Conservation (phyloP, 2,329 filamentous ascomycete species). For the Elsinoe necatrix region DNA sequence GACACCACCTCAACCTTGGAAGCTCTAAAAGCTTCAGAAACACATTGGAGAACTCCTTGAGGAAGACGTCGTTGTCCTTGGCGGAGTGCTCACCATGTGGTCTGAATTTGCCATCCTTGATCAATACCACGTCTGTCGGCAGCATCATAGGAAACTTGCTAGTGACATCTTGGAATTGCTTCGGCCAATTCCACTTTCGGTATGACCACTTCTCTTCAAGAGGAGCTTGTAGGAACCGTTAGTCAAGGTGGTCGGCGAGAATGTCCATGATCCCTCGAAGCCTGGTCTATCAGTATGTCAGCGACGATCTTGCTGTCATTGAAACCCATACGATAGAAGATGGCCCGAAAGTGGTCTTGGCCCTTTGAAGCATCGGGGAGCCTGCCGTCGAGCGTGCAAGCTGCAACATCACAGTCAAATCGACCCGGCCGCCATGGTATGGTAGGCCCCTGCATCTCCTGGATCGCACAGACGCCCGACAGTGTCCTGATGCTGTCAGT, state of each 20-base stretch:
- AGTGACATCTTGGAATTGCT: slow-evolving; percentile 81
- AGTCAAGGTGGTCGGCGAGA: slow-evolving; percentile 81
- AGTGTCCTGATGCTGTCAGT: slow-evolving; percentile 49
- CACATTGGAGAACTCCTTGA: slow-evolving; percentile 80
- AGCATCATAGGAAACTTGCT: slow-evolving; percentile 95
- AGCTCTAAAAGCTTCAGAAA: slow-evolving; percentile 83
- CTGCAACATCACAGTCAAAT: slow-evolving; percentile 64
- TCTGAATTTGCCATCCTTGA: slow-evolving; percentile 82
- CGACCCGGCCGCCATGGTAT: slow-evolving; percentile 88
- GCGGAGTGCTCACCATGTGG: slow-evolving; percentile 77
- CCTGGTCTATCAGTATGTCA: slow-evolving; percentile 85
- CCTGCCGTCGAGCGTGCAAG: slow-evolving; percentile 90
- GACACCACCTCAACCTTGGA: too few relatives aligned
- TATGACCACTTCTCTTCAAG: slow-evolving; percentile 86
- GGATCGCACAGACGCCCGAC: slow-evolving; percentile 72
- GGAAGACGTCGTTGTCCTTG: slow-evolving; percentile 83
- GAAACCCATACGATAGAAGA: slow-evolving; percentile 97
- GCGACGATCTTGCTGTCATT: slow-evolving; percentile 92
- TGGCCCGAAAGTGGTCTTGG: slow-evolving; percentile 72
- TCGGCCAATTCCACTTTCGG: slow-evolving; percentile 83
- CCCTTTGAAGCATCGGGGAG: slow-evolving; percentile 74
- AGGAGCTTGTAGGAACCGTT: slow-evolving; percentile 93
- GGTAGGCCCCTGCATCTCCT: slow-evolving; percentile 86
- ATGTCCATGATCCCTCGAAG: slow-evolving; percentile 84
- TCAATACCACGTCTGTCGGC: slow-evolving; percentile 77